Base-by-base conservation (phyloP, 2,329 filamentous ascomycete genomes). In the Taxawa tesnikishii region DNA sequence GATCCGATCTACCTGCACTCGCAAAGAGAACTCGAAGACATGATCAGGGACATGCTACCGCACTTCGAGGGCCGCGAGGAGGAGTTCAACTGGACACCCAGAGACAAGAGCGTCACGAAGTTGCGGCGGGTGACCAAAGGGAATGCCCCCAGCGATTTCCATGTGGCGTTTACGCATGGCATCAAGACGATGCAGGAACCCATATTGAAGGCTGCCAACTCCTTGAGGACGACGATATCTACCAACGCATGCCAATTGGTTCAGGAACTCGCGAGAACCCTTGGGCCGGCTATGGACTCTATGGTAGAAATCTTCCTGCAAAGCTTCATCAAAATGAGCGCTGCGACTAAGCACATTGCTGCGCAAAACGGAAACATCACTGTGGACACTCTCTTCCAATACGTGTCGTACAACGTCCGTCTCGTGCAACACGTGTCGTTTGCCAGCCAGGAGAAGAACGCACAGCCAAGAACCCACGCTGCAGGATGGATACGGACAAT, bases 261-360 rank as follows among this genome's bases (percentile, higher is more conserved):
- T 17, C 87, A 94, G 51, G 88, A 96, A 41, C 64, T 94, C 16
- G 84, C 84, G 12, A 72, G 69, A 43, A 75, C 70, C 6, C 75
- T 83, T 28, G 85, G 85, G 1, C 69, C 83, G 2, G 79, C 70
- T 25, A 75, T 94, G 47, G 88, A 96, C 48, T 72, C 79, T 8
- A 82, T 93, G 75, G 79, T 90, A 6, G 88, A 96, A 57, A 73
- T 94, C 31, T 67, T 94, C 14, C 73, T 96, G 59, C 85, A 94
- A 49, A 79, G 75, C 16, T 74, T 94, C 45, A 75, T 96, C 60
- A 94, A 94, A 58, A 72, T 94, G 41, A 87, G 80, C 43, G 83
- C 78, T 7, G 78, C 77, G 15, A 92, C 88, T 29, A 98, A 98
- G 58, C 93, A 92, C 55, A 94, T 98, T 44, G 77, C 74, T 36